These are phyloP conservation scores for Galerina marginata DNA, from an alignment of 768 basidiomycete genomes.

Conservation along the genomic window DNA sequence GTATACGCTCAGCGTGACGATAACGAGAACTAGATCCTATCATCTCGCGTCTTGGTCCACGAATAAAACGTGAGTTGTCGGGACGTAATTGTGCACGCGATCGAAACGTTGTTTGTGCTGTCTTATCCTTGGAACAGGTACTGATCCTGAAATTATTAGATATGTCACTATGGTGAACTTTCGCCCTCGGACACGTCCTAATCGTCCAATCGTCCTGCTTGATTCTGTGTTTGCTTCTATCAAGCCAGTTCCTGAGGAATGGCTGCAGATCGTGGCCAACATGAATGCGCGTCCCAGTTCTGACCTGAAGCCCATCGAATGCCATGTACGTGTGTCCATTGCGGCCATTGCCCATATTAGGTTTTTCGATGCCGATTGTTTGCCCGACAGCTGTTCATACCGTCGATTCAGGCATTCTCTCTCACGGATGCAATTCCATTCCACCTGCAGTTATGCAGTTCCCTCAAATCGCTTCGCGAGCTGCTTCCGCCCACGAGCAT, in stretches of 20 bases:
- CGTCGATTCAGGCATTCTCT: constrained; percentile 53
- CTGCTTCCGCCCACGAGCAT: constrained; percentile 39
- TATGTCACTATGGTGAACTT: constrained; percentile 48
- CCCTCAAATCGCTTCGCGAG: constrained; percentile 47
- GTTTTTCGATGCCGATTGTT: neutral
- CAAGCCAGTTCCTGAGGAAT: constrained; percentile 63
- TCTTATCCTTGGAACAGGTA: neutral
- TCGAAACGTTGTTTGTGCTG: neutral
- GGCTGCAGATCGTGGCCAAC: constrained; percentile 52
- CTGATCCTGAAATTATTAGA: constrained; percentile 29
- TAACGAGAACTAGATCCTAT: constrained; percentile 37
- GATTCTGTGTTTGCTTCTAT: constrained; percentile 53
- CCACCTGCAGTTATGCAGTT: constrained; percentile 58
- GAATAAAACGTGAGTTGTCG: constrained; percentile 39
- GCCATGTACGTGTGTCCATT: constrained; percentile 48
- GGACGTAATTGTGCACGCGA: neutral
- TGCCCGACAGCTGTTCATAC: constrained; percentile 38
- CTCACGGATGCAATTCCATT: constrained; percentile 59
- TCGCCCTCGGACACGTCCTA: constrained; percentile 53
- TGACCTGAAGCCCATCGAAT: constrained; percentile 46
- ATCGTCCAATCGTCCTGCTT: constrained; percentile 44
- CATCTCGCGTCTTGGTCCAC: constrained; percentile 39
- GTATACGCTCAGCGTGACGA: constrained; percentile 39
- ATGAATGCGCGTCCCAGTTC: constrained; percentile 40
- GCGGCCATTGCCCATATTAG: neutral